phyloP scores from a whole-genome alignment of 2,329 filamentous ascomycete species.

The Trichoderma sp. region DNA sequence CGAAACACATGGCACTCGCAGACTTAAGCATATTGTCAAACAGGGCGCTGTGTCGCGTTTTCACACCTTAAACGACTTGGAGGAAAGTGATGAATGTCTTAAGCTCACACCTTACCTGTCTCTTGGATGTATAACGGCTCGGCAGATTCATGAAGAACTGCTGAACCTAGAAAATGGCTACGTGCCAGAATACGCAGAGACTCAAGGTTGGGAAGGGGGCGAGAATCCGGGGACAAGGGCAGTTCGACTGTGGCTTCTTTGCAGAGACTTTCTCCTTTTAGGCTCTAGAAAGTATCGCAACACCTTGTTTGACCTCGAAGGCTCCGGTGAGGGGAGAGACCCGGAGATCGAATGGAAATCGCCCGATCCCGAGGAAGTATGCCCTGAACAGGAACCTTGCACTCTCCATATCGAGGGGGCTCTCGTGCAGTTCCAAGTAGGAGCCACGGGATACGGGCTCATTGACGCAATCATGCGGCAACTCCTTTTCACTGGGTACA shows the following conservation, averaged over 20 bases:
- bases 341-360: constrained; percentile 50
- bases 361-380: constrained; percentile 31
- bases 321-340: constrained; percentile 53
- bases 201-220: constrained; percentile 61
- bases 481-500: constrained; percentile 72
- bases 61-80: constrained; percentile 65
- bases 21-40: constrained; percentile 59
- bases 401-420: not conserved
- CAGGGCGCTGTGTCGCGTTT: constrained; percentile 62
- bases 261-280: constrained; percentile 79
- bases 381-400: constrained; percentile 37
- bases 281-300: constrained; percentile 67
- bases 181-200: constrained; percentile 37
- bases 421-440: constrained; percentile 53
- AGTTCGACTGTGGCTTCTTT: constrained; percentile 71
- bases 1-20: constrained; percentile 56
- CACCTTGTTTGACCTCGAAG: constrained; percentile 62
- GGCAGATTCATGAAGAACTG: constrained; percentile 68
- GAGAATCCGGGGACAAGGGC: constrained; percentile 69
- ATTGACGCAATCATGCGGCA: constrained; percentile 78
- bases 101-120: constrained; percentile 73
- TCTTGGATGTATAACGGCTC: constrained; percentile 68
- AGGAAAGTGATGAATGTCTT: constrained; percentile 70
- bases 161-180: constrained; percentile 66
- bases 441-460: constrained; percentile 70